Evolutionary conservation across 1,284 basidiomycete genomes (phyloP).

Genomic region (Coniferiporia sulphurascens): DNA sequence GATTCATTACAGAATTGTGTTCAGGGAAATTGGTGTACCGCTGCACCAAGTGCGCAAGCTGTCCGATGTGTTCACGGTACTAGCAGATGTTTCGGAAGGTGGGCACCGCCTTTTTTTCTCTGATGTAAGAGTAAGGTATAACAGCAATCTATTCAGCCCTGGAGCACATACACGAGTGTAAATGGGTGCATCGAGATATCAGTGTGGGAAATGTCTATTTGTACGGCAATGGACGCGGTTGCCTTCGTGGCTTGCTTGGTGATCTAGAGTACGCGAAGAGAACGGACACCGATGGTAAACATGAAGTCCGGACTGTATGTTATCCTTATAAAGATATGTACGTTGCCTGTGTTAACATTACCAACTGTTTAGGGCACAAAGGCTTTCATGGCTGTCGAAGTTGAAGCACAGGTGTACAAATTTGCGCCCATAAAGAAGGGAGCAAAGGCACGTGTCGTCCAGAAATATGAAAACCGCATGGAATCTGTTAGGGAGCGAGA

Average conservation of each 20-base stretch:
- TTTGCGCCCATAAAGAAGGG: no score
- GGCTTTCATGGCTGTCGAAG: neutral
- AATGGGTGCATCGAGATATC: neutral
- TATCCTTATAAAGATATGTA: neutral
- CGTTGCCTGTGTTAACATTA: neutral
- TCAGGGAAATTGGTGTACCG: neutral
- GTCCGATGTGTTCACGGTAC: neutral
- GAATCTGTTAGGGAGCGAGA: no score
- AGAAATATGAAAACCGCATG: no score
- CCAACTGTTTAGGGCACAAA: neutral
- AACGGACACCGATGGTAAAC: neutral
- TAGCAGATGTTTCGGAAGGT: neutral
- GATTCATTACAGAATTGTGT: slow-evolving; percentile 3
- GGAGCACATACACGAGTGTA: neutral
- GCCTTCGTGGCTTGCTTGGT: neutral
- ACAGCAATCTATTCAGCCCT: neutral
- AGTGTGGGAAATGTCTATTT: neutral
- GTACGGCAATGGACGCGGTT: neutral
- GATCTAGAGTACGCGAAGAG: neutral
- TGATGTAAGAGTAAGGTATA: neutral
- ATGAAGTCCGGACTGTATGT: neutral
- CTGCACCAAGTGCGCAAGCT: neutral
- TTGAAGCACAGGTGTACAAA: neutral
- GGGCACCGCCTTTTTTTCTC: neutral
- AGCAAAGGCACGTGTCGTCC: no score